These are phyloP conservation scores for Porcisia deanei DNA, from an alignment of 208 protist genomes.

Conservation along the genomic window DNA sequence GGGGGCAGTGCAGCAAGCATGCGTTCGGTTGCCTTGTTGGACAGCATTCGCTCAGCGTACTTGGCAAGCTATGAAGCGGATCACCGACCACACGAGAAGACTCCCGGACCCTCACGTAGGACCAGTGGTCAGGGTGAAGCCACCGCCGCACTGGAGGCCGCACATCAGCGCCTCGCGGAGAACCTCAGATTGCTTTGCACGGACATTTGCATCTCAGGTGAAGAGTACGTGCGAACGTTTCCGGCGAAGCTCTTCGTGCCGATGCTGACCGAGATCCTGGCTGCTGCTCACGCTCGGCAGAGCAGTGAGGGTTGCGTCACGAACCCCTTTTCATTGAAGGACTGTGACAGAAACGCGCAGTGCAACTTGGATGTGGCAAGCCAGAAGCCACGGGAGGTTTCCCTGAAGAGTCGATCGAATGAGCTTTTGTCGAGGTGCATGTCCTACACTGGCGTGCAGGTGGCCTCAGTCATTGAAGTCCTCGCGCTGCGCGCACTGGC, in stretches of 20 bases:
- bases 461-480: conserved; percentile 26
- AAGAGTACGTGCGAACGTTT: conserved; percentile 42
- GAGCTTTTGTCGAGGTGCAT: not conserved
- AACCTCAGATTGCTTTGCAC: conserved; percentile 41
- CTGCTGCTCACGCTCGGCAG: conserved; percentile 7
- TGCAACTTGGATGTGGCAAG: not conserved
- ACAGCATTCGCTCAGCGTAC: conserved; percentile 10
- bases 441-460: conserved; percentile 17
- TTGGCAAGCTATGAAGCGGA: not conserved
- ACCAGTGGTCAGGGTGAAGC: not conserved
- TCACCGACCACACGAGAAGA: not conserved
- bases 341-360: not conserved
- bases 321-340: conserved; percentile 18
- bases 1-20: not conserved
- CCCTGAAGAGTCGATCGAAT: not conserved
- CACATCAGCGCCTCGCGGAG: conserved; percentile 17
- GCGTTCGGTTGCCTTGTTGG: not conserved
- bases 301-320: not conserved
- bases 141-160: conserved; percentile 1
- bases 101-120: not conserved
- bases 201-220: conserved; percentile 40
- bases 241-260: conserved; percentile 30
- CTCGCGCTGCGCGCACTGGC: conserved; percentile 50
- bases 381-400: not conserved
- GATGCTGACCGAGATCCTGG: conserved; percentile 33